Conservation (phyloP, 306 rosid genomes). For the Vigna reflexopilosa region DNA sequence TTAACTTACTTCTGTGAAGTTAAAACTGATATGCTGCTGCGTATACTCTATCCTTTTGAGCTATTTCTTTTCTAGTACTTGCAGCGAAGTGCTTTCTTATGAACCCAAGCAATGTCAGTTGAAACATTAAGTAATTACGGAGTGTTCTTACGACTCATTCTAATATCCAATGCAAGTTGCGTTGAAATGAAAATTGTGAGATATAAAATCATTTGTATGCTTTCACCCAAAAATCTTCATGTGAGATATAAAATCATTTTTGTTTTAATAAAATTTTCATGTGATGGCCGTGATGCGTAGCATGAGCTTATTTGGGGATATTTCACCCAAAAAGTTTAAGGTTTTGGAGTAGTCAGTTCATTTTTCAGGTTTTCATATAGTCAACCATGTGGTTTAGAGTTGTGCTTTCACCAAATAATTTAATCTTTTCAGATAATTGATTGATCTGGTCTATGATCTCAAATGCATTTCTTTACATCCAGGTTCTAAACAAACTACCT, state of each 20-base stretch:
- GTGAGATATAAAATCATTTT: too few relatives aligned
- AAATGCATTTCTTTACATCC: constrained; percentile 24
- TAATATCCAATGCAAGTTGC: constrained; percentile 15
- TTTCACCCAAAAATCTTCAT: background rate
- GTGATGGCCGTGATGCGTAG: too few relatives aligned
- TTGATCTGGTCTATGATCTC: constrained; percentile 24
- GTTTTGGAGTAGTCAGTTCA: background rate
- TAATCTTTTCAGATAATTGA: constrained; percentile 3
- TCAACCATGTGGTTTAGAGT: background rate
- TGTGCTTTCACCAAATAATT: background rate
- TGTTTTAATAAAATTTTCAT: too few relatives aligned
- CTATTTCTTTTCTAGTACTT: constrained; percentile 25
- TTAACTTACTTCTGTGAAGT: constrained; percentile 31
- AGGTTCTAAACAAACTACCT: constrained; percentile 47
- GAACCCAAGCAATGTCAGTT: background rate
- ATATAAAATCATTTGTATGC: background rate
- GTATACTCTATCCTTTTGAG: constrained; percentile 8
- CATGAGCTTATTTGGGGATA: too few relatives aligned
- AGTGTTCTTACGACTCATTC: constrained; percentile 14
- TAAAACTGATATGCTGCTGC: constrained; percentile 6
- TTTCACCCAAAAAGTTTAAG: background rate
- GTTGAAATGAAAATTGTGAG: background rate
- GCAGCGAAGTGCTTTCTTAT: constrained; percentile 19
- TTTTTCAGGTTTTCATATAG: background rate
- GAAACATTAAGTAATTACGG: constrained; percentile 5